Percentiles rank a stretch among this genome's conserved stretches.
Evolutionary conservation across 2,329 filamentous ascomycete species (phyloP).

Genomic region (Diaporthe sp.): DNA sequence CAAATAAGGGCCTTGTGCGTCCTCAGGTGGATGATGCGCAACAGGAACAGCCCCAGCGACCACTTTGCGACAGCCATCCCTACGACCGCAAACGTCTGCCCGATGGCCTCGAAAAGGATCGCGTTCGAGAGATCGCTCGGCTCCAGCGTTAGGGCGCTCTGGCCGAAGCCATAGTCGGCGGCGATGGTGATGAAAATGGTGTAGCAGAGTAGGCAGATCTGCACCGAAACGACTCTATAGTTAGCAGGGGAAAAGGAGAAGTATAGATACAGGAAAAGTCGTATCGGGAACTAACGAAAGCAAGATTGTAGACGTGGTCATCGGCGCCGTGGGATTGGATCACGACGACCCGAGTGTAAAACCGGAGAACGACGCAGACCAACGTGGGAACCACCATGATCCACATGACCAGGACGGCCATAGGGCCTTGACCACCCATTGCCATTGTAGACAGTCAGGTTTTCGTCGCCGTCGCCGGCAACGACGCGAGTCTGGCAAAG

Average conservation of each 20-base stretch:
- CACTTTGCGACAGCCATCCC: constrained; percentile 41
- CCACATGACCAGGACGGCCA: constrained; percentile 45
- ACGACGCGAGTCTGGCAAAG: background rate
- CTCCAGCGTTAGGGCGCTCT: background rate
- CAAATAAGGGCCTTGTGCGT: constrained; percentile 26
- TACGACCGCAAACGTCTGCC: constrained; percentile 37
- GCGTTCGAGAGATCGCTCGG: background rate
- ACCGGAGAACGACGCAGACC: constrained; percentile 38
- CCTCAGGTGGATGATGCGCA: constrained; percentile 40
- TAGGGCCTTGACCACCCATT: constrained; percentile 43
- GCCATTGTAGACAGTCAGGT: constrained; percentile 41
- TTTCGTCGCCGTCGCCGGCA: background rate
- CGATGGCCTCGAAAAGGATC: constrained; percentile 39
- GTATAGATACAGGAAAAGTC: too few species aligned
- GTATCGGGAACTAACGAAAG: background rate
- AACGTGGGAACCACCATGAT: constrained; percentile 37
- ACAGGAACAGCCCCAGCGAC: constrained; percentile 41
- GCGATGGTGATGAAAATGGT: constrained; percentile 38
- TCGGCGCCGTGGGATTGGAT: background rate
- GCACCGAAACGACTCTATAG: background rate
- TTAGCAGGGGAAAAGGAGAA: too few species aligned
- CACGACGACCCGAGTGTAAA: background rate
- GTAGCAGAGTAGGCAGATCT: constrained; percentile 20
- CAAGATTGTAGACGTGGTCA: background rate
- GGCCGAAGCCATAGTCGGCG: constrained; percentile 37